Percentiles rank a stretch among this genome's conserved stretches.
phyloP scores from a whole-genome alignment of 306 rosid genomes.

The Vigna trinervia region DNA sequence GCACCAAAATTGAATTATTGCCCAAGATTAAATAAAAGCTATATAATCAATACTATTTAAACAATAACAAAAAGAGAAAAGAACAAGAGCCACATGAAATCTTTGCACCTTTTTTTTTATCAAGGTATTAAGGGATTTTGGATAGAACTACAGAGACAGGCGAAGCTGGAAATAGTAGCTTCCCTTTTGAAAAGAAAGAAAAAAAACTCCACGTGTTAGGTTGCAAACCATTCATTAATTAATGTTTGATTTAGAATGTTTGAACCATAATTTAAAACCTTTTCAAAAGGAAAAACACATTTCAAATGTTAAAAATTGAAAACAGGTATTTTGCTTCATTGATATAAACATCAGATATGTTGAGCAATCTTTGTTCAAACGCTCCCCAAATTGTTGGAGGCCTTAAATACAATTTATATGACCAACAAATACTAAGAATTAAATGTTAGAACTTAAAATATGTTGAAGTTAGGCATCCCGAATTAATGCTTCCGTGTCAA shows the following conservation, averaged over 20 bases:
- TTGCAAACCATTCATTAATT: conserved; percentile 14
- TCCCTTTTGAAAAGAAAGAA: not conserved
- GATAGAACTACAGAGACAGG: conserved; percentile 14
- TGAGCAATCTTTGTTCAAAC: too few species aligned
- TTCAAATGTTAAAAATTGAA: too few species aligned
- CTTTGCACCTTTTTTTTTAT: conserved; percentile 7
- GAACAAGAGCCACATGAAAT: conserved; percentile 13
- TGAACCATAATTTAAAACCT: too few species aligned
- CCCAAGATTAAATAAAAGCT: not conserved
- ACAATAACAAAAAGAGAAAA: not conserved
- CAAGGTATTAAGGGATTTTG: conserved; percentile 33
- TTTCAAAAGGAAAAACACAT: too few species aligned
- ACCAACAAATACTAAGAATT: not conserved
- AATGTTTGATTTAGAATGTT: not conserved
- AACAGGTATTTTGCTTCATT: too few species aligned
- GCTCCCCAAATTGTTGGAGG: not conserved
- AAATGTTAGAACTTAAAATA: not conserved
- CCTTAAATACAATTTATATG: not conserved
- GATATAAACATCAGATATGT: too few species aligned
- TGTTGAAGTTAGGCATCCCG: not conserved
- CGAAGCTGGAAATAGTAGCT: conserved; percentile 33
- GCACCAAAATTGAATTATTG: conserved; percentile 15
- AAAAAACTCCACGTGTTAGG: conserved; percentile 4
- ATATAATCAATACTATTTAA: not conserved
- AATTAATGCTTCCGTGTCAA: not conserved